Evolutionary conservation across 495 filamentous ascomycete species (phyloP), one percentile per base, ranked within the genome.

Genomic region (Bathelium albidoporum): DNA sequence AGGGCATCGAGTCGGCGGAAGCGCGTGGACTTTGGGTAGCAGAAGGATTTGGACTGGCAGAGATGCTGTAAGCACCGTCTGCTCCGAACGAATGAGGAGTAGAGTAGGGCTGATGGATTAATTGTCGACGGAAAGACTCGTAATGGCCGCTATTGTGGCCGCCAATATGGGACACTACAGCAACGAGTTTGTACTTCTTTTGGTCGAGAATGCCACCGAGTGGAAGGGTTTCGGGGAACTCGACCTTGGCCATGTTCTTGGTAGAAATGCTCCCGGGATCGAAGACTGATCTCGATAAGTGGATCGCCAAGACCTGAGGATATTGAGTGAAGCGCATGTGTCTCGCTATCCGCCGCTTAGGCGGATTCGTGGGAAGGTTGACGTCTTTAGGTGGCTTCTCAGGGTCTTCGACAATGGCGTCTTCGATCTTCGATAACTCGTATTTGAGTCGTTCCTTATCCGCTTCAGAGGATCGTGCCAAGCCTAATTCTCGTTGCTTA

Each of bases 131-230:
- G 75, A 97, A 97, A 1, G 91, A 90, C 72, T 99, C 94, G 74
- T 99, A 99, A 72, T 99, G 94, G 1, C 94, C 94, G 64, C 90
- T 95, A 68, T 96, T 86, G 75, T 99, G 94, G 64, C 88, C 95
- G 22, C 94, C 94, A 70, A 95, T 96, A 71, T 99, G 94, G 31
- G 89, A 94, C 58, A 99, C 88, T 45, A 95, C 85, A 12, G 87
- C 89, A 1, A 95, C 83, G 2, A 99, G 81, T 68, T 86, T 90
- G 78, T 95, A 99, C 66, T 81, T 87, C 62, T 83, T 87, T 65
- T 85, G 85, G 59, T 85, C 83, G 22, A 95, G 75, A 20, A 97
- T 79, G 1, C 90, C 85, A 20, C 94, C 94, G 7, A 99, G 77
- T 0, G 86, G 81, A 22, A 97, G 76, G 5, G 79, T 80, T 74